Percentiles rank a stretch among this genome's conserved stretches.
Conservation (phyloP, 768 basidiomycete species). For the Termitomyces sp. region DNA sequence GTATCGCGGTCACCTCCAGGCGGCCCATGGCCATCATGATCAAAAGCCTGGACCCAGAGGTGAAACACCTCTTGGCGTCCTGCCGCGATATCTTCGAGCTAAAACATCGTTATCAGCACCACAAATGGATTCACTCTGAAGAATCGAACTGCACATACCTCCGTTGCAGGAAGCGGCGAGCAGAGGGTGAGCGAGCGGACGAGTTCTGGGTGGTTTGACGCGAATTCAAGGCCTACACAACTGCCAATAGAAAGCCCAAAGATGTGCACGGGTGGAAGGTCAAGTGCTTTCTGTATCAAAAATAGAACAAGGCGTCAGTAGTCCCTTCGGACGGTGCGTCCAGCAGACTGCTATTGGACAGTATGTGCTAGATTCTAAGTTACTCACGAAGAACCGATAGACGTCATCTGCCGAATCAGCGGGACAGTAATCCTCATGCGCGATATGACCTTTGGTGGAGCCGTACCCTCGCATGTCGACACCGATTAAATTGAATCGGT, state of each 20-base stretch:
- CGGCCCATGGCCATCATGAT: conserved; percentile 10
- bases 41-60: conserved; percentile 16
- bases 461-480: conserved; percentile 22
- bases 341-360: not conserved
- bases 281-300: conserved; percentile 17
- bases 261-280: conserved; percentile 21
- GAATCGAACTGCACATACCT: conserved; percentile 14
- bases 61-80: conserved; percentile 15
- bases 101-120: not conserved
- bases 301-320: not conserved
- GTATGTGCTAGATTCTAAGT: not conserved
- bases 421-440: conserved; percentile 12
- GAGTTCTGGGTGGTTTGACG: conserved; percentile 15
- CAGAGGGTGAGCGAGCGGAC: conserved; percentile 20
- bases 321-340: not conserved
- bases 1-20: conserved; percentile 5
- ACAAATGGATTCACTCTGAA: not conserved
- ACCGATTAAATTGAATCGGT: conserved; percentile 22
- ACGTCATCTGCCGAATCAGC: conserved; percentile 22
- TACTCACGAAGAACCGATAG: conserved; percentile 21
- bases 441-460: conserved; percentile 15
- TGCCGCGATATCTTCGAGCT: conserved; percentile 16
- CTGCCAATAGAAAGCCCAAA: conserved; percentile 22
- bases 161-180: conserved; percentile 18
- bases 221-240: conserved; percentile 19